A percentile compares a stretch with the other conserved stretches of the same genome.
These are phyloP conservation scores for Cryptosporidium tyzzeri DNA, from an alignment of 169 alveolate genomes.

Conservation along the genomic window DNA sequence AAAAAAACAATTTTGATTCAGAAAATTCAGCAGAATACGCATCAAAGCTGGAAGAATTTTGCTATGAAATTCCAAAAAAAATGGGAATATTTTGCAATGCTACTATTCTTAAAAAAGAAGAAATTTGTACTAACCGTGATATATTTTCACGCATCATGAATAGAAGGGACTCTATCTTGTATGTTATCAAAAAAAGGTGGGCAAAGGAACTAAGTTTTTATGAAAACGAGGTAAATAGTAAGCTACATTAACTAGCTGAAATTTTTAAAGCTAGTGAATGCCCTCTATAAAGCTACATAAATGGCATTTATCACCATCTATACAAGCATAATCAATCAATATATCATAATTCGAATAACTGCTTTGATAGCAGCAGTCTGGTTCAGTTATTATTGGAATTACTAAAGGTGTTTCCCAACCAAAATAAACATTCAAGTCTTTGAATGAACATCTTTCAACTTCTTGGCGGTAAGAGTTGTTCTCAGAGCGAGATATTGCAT, in stretches of 20 bases:
- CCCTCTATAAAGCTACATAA: not conserved
- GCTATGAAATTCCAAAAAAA: constrained; percentile 41
- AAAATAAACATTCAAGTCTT: not conserved
- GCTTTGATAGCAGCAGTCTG: not conserved
- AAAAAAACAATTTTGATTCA: constrained; percentile 12
- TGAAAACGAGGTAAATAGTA: not conserved
- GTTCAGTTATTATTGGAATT: not conserved
- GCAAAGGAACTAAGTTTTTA: constrained; percentile 52
- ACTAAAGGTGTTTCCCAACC: not conserved
- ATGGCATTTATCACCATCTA: not conserved
- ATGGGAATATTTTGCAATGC: constrained; percentile 33
- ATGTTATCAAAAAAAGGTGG: constrained; percentile 43
- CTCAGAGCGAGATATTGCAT: not conserved
- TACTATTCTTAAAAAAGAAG: not conserved
- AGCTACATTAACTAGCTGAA: not conserved
- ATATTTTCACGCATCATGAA: constrained; percentile 22
- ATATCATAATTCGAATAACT: not conserved
- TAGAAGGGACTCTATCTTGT: constrained; percentile 5
- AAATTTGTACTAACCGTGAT: constrained; percentile 24
- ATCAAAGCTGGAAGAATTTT: constrained; percentile 34
- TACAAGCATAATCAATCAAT: not conserved
- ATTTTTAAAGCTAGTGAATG: not conserved
- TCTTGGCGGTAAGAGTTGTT: not conserved
- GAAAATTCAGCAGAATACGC: not conserved
- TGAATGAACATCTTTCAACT: not conserved